Percentiles rank a stretch among this genome's conserved stretches.
Conservation (phyloP, 1,284 basidiomycete species). For the Tylopilus orsonianus region DNA sequence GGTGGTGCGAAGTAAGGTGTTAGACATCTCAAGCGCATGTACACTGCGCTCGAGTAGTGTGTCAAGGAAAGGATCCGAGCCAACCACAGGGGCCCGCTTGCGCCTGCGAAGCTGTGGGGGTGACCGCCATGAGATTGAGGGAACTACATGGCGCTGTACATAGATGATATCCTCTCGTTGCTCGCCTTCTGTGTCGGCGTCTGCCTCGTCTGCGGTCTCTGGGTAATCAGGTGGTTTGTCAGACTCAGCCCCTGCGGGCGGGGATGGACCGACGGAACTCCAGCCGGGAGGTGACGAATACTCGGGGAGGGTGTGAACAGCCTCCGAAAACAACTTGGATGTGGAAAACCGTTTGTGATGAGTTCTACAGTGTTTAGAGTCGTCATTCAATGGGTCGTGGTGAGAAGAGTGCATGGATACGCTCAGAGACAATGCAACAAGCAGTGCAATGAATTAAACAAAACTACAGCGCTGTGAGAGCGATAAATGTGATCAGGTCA, state of each 20-base stretch:
- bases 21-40: constrained; percentile 80
- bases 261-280: constrained; percentile 8
- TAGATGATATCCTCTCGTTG: constrained; percentile 24
- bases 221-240: constrained; percentile 74
- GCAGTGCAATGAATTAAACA: constrained; percentile 2
- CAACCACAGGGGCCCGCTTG: constrained; percentile 14
- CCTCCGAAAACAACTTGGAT: constrained; percentile 65
- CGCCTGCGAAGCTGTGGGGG: constrained; percentile 23
- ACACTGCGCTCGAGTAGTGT: constrained; percentile 77
- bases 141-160: constrained; percentile 31
- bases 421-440: background rate
- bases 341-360: constrained; percentile 59
- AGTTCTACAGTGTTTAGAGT: constrained; percentile 33
- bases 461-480: constrained; percentile 10
- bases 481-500: constrained; percentile 4
- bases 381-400: constrained; percentile 12
- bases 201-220: constrained; percentile 72
- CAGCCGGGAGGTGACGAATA: constrained; percentile 49
- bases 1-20: constrained; percentile 68
- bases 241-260: constrained; percentile 34
- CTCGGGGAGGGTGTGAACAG: constrained; percentile 63
- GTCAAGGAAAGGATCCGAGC: constrained; percentile 56
- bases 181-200: constrained; percentile 58
- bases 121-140: constrained; percentile 13
- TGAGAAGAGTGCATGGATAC: constrained; percentile 16